These are phyloP conservation scores for Penicillium antarcticum DNA, from an alignment of 495 filamentous ascomycete species.

Conservation along the genomic window DNA sequence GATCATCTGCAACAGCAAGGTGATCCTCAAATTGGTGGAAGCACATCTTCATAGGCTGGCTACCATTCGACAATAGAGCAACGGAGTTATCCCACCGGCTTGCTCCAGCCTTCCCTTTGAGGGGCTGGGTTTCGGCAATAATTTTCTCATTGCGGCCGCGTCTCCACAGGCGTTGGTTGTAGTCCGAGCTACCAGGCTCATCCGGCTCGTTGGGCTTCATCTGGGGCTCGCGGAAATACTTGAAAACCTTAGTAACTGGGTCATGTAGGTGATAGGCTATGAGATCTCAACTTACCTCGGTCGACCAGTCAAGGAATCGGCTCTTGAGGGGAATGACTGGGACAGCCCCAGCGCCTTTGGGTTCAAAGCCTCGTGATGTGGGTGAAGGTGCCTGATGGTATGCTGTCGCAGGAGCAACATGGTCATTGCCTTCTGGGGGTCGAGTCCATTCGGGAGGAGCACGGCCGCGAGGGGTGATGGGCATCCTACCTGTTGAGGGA, in stretches of 20 bases:
- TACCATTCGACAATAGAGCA: slow-evolving; percentile 78
- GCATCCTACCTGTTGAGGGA: slow-evolving; percentile 36
- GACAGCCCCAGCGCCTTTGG: slow-evolving; percentile 50
- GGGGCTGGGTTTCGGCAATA: slow-evolving; percentile 84
- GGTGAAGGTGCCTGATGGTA: slow-evolving; percentile 78
- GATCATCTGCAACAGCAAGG: slow-evolving; percentile 88
- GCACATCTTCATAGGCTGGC: slow-evolving; percentile 84
- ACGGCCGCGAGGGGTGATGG: slow-evolving; percentile 52
- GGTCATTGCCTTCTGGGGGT: slow-evolving; percentile 78
- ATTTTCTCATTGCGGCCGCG: slow-evolving; percentile 90
- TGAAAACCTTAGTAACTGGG: slow-evolving; percentile 28
- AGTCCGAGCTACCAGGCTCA: slow-evolving; percentile 94
- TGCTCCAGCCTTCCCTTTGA: slow-evolving; percentile 80
- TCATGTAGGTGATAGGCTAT: slow-evolving; percentile 11
- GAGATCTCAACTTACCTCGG: slow-evolving; percentile 57
- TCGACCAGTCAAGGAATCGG: slow-evolving; percentile 90
- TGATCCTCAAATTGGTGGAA: slow-evolving; percentile 99
- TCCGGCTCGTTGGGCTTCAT: slow-evolving; percentile 96
- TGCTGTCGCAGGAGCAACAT: slow-evolving; percentile 58
- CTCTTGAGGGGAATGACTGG: slow-evolving; percentile 73
- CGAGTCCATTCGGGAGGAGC: slow-evolving; percentile 67
- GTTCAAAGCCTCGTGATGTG: slow-evolving; percentile 66
- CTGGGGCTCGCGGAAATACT: slow-evolving; percentile 97
- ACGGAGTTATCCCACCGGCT: slow-evolving; percentile 78
- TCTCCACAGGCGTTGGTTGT: slow-evolving; percentile 93